These are phyloP conservation scores for Zygotorulaspora florentina DNA, from an alignment of 805 yeast genomes.

Conservation along the genomic window DNA sequence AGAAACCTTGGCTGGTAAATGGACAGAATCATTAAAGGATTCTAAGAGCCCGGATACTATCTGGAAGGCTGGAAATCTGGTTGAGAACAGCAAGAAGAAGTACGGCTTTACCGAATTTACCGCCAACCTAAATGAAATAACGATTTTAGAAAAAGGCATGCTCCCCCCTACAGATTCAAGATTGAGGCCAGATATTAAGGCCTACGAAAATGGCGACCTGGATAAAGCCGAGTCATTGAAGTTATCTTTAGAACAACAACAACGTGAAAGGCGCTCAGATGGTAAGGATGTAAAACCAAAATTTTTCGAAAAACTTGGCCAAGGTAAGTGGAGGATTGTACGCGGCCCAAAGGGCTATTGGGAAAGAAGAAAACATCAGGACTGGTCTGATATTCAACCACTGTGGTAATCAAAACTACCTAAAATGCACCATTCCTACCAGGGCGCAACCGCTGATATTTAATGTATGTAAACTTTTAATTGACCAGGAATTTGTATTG, in stretches of 20 bases:
- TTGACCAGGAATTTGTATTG: too few species aligned
- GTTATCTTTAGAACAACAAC: constrained; percentile 66
- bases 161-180: constrained; percentile 89
- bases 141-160: constrained; percentile 57
- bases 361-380: constrained; percentile 62
- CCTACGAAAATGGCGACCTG: constrained; percentile 64
- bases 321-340: constrained; percentile 51
- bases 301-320: constrained; percentile 49
- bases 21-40: constrained; percentile 69
- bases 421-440: too few species aligned
- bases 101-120: constrained; percentile 87
- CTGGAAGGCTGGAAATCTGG: constrained; percentile 70
- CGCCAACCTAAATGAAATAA: constrained; percentile 74
- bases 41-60: constrained; percentile 37
- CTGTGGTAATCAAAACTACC: constrained; percentile 48
- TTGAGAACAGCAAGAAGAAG: constrained; percentile 54
- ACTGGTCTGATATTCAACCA: constrained; percentile 54
- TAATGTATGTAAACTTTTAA: too few species aligned
- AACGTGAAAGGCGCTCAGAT: constrained; percentile 68
- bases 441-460: too few species aligned
- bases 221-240: constrained; percentile 72
- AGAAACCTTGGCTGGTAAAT: constrained; percentile 53
- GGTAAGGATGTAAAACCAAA: constrained; percentile 51
- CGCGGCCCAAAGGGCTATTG: constrained; percentile 68
- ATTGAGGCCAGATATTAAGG: constrained; percentile 76